Evolutionary conservation across 331 rosid genomes (phyloP).

Genomic region (Arachis monticola): DNA sequence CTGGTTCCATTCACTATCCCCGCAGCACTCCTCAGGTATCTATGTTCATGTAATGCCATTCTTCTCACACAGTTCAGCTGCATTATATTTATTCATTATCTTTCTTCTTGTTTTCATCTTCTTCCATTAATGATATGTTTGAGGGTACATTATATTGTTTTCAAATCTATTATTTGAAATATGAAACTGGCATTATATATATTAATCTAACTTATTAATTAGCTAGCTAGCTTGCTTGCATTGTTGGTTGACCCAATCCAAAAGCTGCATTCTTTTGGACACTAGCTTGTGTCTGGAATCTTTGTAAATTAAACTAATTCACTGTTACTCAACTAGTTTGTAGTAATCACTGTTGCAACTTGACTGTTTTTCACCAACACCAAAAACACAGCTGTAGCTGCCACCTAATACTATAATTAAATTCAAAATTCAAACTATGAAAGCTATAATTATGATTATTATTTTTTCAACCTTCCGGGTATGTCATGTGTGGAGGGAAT

Average conservation of each 20-base stretch:
- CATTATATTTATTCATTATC: too few species aligned
- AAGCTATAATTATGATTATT: neutral
- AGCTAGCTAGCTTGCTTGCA: too few species aligned
- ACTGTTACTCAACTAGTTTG: neutral
- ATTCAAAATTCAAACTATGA: neutral
- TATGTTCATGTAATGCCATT: too few species aligned
- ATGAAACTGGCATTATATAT: too few species aligned
- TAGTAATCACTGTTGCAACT: too few species aligned
- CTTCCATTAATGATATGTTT: too few species aligned
- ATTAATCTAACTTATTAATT: too few species aligned
- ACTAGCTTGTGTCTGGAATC: neutral
- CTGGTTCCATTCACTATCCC: slow-evolving; percentile 82
- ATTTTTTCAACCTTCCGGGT: neutral
- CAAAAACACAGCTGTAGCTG: neutral
- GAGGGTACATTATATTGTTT: too few species aligned
- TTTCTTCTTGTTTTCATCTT: too few species aligned
- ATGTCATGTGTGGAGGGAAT: neutral
- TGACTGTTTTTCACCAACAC: neutral
- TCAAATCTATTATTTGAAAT: too few species aligned
- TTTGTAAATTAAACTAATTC: neutral
- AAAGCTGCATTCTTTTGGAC: neutral
- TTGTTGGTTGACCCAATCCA: neutral
- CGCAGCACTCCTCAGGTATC: slow-evolving; percentile 72
- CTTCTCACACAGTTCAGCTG: too few species aligned
- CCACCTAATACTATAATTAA: neutral